Percentiles rank a stretch among this genome's conserved stretches.
These are phyloP conservation scores for Panicum virgatum DNA, from an alignment of 202 grass and related monocot genomes.

Conservation along the genomic window DNA sequence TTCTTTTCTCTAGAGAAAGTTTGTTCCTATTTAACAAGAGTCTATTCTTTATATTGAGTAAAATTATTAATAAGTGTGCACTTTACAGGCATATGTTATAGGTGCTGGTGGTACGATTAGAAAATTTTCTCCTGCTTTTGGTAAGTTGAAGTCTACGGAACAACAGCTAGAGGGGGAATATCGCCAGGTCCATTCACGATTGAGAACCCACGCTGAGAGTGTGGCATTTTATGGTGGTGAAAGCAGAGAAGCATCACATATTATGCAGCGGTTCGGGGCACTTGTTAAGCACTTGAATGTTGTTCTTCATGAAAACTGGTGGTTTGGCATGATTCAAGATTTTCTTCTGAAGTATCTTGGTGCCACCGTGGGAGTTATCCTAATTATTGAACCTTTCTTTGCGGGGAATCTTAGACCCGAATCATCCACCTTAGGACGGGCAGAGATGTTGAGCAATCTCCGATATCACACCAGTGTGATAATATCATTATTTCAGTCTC, in stretches of 20 bases:
- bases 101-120: conserved; percentile 79
- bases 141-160: conserved; percentile 91
- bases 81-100: conserved; percentile 94
- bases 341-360: conserved; percentile 98
- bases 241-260: conserved; percentile 86
- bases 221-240: conserved; percentile 95
- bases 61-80: conserved; percentile 16
- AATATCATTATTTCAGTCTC: conserved; percentile 92
- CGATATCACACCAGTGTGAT: conserved; percentile 99
- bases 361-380: conserved; percentile 86
- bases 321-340: conserved; percentile 99
- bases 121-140: conserved; percentile 91
- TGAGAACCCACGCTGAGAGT: conserved; percentile 97
- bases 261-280: conserved; percentile 68
- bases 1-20: background rate
- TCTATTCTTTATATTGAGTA: conserved; percentile 5
- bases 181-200: conserved; percentile 82
- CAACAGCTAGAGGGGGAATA: conserved; percentile 98
- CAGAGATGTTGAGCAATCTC: conserved; percentile 98
- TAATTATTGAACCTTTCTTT: conserved; percentile 99
- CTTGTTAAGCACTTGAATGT: conserved; percentile 80
- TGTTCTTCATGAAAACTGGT: conserved; percentile 98
- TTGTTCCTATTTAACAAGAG: conserved; percentile 1
- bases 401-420: conserved; percentile 84
- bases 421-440: conserved; percentile 83